Conservation (phyloP, 495 filamentous ascomycete genomes). For the Penicillium maclennaniae region DNA sequence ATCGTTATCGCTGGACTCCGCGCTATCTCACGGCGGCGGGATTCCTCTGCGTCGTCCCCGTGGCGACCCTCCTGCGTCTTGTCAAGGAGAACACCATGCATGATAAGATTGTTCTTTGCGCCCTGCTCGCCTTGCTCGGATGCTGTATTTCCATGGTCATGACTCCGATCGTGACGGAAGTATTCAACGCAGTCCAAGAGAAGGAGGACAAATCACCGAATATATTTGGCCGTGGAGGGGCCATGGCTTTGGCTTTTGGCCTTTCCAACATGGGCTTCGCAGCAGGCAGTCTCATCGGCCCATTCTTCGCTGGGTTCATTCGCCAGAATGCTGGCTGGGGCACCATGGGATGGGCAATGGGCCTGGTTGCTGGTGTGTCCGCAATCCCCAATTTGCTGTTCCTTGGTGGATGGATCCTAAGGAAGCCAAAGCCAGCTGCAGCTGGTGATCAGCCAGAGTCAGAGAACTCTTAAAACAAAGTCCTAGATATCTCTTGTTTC, state of each 20-base stretch:
- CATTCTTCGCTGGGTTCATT: slow-evolving; percentile 60
- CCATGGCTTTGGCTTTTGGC: slow-evolving; percentile 57
- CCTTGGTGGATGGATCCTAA: slow-evolving; percentile 25
- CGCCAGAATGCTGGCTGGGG: slow-evolving; percentile 57
- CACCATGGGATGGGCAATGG: slow-evolving; percentile 55
- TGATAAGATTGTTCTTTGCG: slow-evolving; percentile 67
- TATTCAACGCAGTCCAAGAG: slow-evolving; percentile 55
- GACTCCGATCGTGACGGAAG: slow-evolving; percentile 67
- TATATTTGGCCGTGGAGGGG: slow-evolving; percentile 44
- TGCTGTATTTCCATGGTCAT: slow-evolving; percentile 40
- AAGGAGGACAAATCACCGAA: slow-evolving; percentile 52
- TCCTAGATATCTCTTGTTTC: background rate
- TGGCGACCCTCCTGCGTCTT: slow-evolving; percentile 63
- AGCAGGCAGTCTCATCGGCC: slow-evolving; percentile 55
- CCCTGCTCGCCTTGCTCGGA: slow-evolving; percentile 22
- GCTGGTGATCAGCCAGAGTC: background rate
- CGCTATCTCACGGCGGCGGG: slow-evolving; percentile 58
- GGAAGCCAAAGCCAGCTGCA: slow-evolving; percentile 1
- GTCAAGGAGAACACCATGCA: slow-evolving; percentile 55
- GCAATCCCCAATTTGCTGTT: slow-evolving; percentile 19
- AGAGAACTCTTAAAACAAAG: background rate
- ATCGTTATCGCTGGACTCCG: slow-evolving; percentile 55
- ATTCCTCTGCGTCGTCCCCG: slow-evolving; percentile 57
- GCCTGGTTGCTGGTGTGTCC: slow-evolving; percentile 25
- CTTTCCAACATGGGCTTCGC: slow-evolving; percentile 56